Conservation (phyloP, 345 rosid genomes). For the Camelina neglecta region DNA sequence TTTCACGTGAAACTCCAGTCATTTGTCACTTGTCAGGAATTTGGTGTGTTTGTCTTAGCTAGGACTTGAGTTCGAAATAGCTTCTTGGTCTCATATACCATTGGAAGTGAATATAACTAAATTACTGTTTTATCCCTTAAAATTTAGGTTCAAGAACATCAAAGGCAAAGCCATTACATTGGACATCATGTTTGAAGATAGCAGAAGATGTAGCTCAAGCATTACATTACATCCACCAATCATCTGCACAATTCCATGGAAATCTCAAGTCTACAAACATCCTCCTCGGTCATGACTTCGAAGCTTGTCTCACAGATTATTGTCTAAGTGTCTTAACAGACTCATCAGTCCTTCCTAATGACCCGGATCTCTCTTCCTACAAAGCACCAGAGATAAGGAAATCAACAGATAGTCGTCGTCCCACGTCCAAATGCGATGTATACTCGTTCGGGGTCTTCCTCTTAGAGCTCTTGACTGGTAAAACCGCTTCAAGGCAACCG, state of each 20-base stretch:
- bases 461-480: conserved; percentile 78
- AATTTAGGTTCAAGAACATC: conserved; percentile 73
- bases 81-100: conserved; percentile 4
- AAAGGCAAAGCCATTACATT: conserved; percentile 86
- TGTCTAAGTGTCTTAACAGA: conserved; percentile 70
- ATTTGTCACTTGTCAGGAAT: conserved; percentile 37
- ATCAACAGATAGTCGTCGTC: conserved; percentile 46
- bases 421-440: conserved; percentile 73
- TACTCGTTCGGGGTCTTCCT: conserved; percentile 83
- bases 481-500: conserved; percentile 78
- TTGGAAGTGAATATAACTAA: conserved; percentile 11
- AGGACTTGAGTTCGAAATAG: conserved; percentile 25
- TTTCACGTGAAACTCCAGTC: conserved; percentile 44
- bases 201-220: conserved; percentile 94
- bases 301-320: conserved; percentile 86
- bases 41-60: conserved; percentile 32
- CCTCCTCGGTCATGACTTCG: conserved; percentile 86
- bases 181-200: conserved; percentile 96
- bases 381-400: conserved; percentile 85
- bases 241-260: conserved; percentile 71
- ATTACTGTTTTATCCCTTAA: not conserved
- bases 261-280: conserved; percentile 85
- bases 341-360: conserved; percentile 36
- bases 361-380: conserved; percentile 68
- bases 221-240: conserved; percentile 77